phyloP scores from a whole-genome alignment of 257 asterid species.

The Solanum medicagineum region DNA sequence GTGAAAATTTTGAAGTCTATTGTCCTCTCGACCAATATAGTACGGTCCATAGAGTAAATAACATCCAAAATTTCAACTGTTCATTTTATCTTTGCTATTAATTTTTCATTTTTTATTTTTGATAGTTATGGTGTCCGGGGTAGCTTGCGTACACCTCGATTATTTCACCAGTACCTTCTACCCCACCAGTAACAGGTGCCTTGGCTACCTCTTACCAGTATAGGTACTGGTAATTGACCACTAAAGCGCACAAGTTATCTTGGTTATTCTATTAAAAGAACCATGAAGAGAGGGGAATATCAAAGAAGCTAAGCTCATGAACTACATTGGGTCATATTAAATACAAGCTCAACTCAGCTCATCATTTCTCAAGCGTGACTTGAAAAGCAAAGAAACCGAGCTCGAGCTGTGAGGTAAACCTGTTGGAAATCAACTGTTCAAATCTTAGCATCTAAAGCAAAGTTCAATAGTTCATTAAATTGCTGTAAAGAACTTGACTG shows the following conservation, averaged over 20 bases:
- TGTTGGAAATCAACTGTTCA: neutral
- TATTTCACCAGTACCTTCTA: neutral
- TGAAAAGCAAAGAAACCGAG: neutral
- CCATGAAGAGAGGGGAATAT: neutral
- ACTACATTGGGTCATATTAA: neutral
- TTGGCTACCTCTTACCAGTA: neutral
- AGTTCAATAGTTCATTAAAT: neutral
- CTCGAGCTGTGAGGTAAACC: neutral
- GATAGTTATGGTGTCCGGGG: neutral
- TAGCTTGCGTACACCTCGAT: neutral
- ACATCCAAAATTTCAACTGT: neutral
- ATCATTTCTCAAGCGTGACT: neutral
- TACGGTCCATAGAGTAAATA: neutral
- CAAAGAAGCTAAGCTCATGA: neutral
- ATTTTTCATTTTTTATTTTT: neutral
- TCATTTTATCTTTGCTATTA: neutral
- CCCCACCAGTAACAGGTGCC: no score
- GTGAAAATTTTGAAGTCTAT: neutral
- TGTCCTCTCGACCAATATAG: neutral
- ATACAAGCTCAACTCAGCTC: neutral
- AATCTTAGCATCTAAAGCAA: neutral
- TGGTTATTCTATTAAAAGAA: neutral
- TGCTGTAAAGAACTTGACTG: neutral
- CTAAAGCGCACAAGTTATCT: neutral
- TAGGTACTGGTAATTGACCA: neutral